Evolutionary conservation across 305 asterid species (phyloP).

Genomic region (Fraxinus albicans): DNA sequence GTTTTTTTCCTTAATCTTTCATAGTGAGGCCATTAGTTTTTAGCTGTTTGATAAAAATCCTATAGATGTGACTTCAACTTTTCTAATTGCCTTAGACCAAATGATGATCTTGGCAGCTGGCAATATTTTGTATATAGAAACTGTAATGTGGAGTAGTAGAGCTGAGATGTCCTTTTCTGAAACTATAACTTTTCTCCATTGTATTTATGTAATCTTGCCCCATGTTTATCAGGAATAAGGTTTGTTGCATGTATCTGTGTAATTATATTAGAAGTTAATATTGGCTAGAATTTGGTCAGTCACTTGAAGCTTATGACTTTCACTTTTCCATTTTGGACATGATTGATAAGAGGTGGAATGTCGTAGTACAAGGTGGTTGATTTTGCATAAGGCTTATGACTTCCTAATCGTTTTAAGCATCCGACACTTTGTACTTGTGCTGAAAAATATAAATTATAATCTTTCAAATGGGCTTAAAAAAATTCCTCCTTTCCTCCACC

Average conservation of each 20-base stretch:
- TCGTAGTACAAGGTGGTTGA: not conserved
- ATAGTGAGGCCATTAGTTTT: not conserved
- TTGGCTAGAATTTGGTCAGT: not conserved
- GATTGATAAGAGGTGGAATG: not conserved
- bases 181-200: not conserved
- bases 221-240: not conserved
- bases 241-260: not conserved
- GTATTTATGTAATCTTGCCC: not conserved
- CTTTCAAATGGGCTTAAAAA: not conserved
- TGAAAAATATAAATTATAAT: not conserved
- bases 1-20: not conserved
- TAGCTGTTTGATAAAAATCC: not conserved
- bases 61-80: not conserved
- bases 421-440: not conserved
- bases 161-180: not conserved
- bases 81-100: not conserved
- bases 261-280: not conserved
- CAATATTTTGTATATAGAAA: not conserved
- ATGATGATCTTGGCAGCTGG: not conserved
- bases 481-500: not conserved
- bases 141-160: not conserved
- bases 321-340: not conserved
- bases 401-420: not conserved
- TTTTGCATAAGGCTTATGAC: not conserved
- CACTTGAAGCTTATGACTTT: not conserved